Percentiles rank a stretch among this genome's conserved stretches.
Conservation (phyloP, 441 rosid genomes). For the Bocquillonia castaneifolia region DNA sequence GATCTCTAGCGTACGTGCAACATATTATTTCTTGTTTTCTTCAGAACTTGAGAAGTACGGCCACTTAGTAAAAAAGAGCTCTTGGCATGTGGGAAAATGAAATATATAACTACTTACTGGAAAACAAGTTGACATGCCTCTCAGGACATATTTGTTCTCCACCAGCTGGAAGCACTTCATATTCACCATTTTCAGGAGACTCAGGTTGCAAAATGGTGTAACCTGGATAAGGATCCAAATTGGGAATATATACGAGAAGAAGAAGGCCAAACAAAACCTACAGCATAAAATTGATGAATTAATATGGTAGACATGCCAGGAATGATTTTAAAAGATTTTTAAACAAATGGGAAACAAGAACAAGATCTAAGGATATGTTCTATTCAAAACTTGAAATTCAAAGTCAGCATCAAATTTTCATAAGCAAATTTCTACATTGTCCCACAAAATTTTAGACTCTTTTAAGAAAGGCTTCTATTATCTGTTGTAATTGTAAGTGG, state of each 20-base stretch:
- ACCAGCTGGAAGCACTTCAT: conserved; percentile 64
- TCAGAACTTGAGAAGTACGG: not conserved
- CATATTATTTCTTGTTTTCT: not conserved
- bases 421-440: not conserved
- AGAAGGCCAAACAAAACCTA: conserved; percentile 76
- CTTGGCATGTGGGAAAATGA: not conserved
- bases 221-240: conserved; percentile 66
- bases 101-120: conserved; percentile 50
- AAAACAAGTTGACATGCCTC: conserved; percentile 55
- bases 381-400: not conserved
- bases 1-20: not conserved
- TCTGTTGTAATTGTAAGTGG: not conserved
- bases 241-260: conserved; percentile 60
- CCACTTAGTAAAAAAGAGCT: not conserved
- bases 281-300: conserved; percentile 18
- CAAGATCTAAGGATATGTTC: not conserved
- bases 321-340: not conserved
- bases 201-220: conserved; percentile 51
- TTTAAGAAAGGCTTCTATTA: not conserved
- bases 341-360: not conserved
- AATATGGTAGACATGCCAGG: not conserved
- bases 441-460: not conserved
- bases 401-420: not conserved
- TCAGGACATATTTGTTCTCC: conserved; percentile 86
- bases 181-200: conserved; percentile 47